phyloP scores from a whole-genome alignment of 768 basidiomycete species.

The Naematelia aurantialba region DNA sequence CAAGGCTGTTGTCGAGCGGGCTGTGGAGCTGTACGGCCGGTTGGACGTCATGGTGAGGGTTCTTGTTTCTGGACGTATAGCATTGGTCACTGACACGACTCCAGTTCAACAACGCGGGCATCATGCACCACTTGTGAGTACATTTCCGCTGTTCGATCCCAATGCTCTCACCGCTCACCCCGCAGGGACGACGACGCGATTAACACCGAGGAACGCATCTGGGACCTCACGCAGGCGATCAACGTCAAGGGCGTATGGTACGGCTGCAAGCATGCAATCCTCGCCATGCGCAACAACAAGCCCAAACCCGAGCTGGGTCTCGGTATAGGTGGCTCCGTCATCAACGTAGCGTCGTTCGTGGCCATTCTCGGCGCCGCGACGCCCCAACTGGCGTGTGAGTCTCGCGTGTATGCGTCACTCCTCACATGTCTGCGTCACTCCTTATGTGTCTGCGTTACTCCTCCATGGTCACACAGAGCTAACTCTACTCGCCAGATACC shows the following conservation, averaged over 20 bases:
- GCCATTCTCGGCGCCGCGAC: constrained; percentile 94
- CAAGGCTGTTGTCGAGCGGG: constrained; percentile 71
- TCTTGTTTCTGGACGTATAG: neutral
- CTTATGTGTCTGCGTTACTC: constrained; percentile 11
- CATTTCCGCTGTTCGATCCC: neutral
- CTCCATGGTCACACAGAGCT: neutral
- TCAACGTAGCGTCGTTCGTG: constrained; percentile 97
- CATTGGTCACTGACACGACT: neutral
- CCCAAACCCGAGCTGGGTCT: constrained; percentile 76
- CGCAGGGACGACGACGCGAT: constrained; percentile 79
- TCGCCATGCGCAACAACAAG: constrained; percentile 91
- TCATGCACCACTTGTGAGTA: constrained; percentile 76
- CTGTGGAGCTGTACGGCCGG: constrained; percentile 82
- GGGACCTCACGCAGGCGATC: constrained; percentile 68
- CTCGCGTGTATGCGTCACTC: too few relatives aligned
- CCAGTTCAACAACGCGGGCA: constrained; percentile 96
- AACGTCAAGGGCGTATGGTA: constrained; percentile 99
- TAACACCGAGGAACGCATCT: constrained; percentile 93
- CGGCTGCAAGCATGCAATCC: constrained; percentile 96
- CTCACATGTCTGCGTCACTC: too few relatives aligned
- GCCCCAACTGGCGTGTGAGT: constrained; percentile 92
- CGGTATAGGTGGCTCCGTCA: constrained; percentile 70
- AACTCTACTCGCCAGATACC: constrained; percentile 73
- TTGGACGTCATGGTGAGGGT: constrained; percentile 85
- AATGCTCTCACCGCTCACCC: neutral